Conservation (phyloP, 1,284 basidiomycete genomes). For the Ganoderma multipileum region DNA sequence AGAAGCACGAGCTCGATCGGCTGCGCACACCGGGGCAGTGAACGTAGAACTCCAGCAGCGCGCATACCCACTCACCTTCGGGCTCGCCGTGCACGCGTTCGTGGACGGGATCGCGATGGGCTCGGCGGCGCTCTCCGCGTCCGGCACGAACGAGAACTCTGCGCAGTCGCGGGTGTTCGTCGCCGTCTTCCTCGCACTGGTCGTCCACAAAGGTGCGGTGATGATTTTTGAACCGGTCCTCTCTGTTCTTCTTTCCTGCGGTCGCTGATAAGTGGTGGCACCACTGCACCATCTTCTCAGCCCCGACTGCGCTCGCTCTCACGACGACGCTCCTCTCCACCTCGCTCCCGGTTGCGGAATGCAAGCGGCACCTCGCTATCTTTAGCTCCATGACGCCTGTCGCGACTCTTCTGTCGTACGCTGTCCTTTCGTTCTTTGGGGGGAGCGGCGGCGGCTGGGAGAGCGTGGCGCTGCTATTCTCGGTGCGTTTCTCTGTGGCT, state of each 20-base stretch:
- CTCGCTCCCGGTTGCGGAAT: constrained; percentile 69
- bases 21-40: background rate
- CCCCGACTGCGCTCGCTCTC: constrained; percentile 85
- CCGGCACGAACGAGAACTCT: constrained; percentile 32
- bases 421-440: constrained; percentile 59
- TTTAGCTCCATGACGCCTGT: constrained; percentile 85
- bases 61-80: constrained; percentile 80
- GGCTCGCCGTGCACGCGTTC: constrained; percentile 85
- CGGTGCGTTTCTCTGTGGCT: constrained; percentile 53
- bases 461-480: constrained; percentile 80
- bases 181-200: constrained; percentile 87
- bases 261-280: constrained; percentile 4
- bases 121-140: constrained; percentile 63
- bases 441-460: constrained; percentile 59
- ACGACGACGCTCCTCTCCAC: constrained; percentile 82
- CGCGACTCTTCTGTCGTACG: constrained; percentile 76
- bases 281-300: constrained; percentile 48
- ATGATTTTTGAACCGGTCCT: no score
- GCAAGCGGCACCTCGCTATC: constrained; percentile 76
- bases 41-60: constrained; percentile 32
- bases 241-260: background rate
- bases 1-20: background rate
- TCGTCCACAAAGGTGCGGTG: constrained; percentile 83
- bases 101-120: constrained; percentile 93
- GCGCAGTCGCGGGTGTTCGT: constrained; percentile 62